Evolutionary conservation across 2,329 filamentous ascomycete species (phyloP), one percentile per base, ranked within the genome.

Genomic region (Coleophoma crateriformis): DNA sequence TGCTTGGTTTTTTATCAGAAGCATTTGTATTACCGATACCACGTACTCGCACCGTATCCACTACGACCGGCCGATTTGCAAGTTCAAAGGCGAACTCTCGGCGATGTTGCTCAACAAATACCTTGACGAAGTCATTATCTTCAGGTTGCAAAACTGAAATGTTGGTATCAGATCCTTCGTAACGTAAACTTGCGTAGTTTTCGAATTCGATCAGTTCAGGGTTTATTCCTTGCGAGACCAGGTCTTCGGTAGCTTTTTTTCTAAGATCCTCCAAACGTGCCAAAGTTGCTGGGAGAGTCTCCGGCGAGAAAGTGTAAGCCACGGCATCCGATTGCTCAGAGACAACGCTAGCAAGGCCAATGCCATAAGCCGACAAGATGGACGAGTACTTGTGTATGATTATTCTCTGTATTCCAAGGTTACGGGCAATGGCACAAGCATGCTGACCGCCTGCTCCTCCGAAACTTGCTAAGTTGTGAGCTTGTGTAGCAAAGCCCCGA

Each of bases 101-200:
- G 41, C 88, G 84, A 61, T 96, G 91, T 59, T 95, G 88, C 58
- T 82, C 81, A 38, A 94, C 74, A 60, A 96, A 96, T 0, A 88
- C 89, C 56, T 83, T 78, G 4, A 84, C 88, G 67, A 90, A 96
- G 14, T 87, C 79, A 4, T 80, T 81, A 22, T 67, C 72, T 2
- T 67, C 77, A 0, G 89, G 88, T 67, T 85, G 87, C 58, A 92
- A 69, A 35, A 95, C 82, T 90, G 95, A 95, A 42, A 95, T 75
- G 0, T 89, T 87, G 4, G 88, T 92, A 63, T 95, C 90, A 0
- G 90, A 95, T 13, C 90, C 90, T 20, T 88, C 81, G 62, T 95
- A 95, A 49, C 90, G 76, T 83, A 96, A 88, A 65, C 96, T 95
- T 50, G 96, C 79, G 61, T 95, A 96, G 64, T 94, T 87, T 64